phyloP scores from a whole-genome alignment of 352 stramenopile species.

The Elongisporangium senticosum region DNA sequence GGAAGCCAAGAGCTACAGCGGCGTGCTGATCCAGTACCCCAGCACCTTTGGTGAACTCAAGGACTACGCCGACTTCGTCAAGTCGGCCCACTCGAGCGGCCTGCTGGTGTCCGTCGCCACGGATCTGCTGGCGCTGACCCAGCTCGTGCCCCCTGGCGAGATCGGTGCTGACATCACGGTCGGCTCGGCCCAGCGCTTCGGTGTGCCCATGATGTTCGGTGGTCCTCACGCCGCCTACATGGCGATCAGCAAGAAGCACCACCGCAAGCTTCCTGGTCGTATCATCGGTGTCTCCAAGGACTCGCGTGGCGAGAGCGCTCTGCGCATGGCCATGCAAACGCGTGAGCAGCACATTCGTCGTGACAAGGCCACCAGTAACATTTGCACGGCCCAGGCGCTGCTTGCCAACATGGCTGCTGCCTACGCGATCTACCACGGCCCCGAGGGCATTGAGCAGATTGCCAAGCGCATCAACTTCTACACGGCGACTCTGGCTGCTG shows the following conservation, averaged over 20 bases:
- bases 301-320: slow-evolving; percentile 89
- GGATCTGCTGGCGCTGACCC: slow-evolving; percentile 95
- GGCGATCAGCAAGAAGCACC: slow-evolving; percentile 94
- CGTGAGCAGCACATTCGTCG: slow-evolving; percentile 98
- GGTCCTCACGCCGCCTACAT: slow-evolving; percentile 98
- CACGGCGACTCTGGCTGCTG: slow-evolving; percentile 82
- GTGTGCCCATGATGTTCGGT: slow-evolving; percentile 99
- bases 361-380: slow-evolving; percentile 99
- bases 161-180: slow-evolving; percentile 98
- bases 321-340: slow-evolving; percentile 99
- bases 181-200: slow-evolving; percentile 97
- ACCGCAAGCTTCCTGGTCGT: slow-evolving; percentile 96
- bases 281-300: slow-evolving; percentile 99
- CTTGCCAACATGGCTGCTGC: slow-evolving; percentile 98
- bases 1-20: slow-evolving; percentile 83
- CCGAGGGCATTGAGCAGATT: slow-evolving; percentile 93
- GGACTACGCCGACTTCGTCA: slow-evolving; percentile 91
- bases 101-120: slow-evolving; percentile 95
- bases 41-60: slow-evolving; percentile 95
- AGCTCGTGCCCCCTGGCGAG: slow-evolving; percentile 92
- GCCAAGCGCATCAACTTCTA: slow-evolving; percentile 91
- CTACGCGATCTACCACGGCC: slow-evolving; percentile 99
- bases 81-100: slow-evolving; percentile 75
- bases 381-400: slow-evolving; percentile 98
- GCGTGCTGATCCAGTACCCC: slow-evolving; percentile 98